A percentile compares a stretch with the other conserved stretches of the same genome.
Conservation (phyloP, 805 yeast species). For the Spathaspora arborariae region DNA sequence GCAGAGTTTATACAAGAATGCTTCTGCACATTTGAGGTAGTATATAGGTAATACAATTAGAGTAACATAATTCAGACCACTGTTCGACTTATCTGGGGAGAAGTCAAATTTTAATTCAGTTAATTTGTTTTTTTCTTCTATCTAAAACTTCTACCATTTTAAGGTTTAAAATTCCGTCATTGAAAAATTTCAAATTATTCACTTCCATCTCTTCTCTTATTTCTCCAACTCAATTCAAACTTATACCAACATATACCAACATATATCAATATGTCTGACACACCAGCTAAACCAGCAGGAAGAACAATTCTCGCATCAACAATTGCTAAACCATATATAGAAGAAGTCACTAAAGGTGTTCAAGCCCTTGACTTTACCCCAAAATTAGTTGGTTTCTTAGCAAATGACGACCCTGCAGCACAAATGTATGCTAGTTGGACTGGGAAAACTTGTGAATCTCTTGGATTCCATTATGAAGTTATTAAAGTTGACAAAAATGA, state of each 20-base stretch:
- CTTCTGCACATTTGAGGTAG: constrained; percentile 75
- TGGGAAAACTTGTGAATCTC: constrained; percentile 76
- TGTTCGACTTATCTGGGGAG: too few relatives aligned
- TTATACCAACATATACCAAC: background rate
- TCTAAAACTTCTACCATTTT: background rate
- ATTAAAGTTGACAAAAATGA: constrained; percentile 73
- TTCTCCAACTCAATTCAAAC: background rate
- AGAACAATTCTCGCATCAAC: constrained; percentile 83
- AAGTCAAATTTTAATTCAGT: background rate
- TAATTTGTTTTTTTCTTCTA: background rate
- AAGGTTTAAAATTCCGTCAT: background rate
- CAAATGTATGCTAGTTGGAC: constrained; percentile 96
- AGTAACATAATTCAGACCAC: too few relatives aligned
- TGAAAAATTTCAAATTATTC: background rate
- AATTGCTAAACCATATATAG: constrained; percentile 76
- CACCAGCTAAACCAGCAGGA: constrained; percentile 47
- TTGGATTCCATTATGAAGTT: constrained; percentile 84
- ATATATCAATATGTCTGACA: background rate
- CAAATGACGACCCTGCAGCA: constrained; percentile 94
- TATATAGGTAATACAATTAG: too few relatives aligned
- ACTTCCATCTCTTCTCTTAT: background rate
- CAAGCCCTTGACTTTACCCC: constrained; percentile 55
- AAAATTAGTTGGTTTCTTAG: constrained; percentile 82
- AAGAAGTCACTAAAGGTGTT: constrained; percentile 65
- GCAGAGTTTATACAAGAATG: constrained; percentile 90